phyloP scores from a whole-genome alignment of 2,329 filamentous ascomycete species.

The Botrytis paeoniae region DNA sequence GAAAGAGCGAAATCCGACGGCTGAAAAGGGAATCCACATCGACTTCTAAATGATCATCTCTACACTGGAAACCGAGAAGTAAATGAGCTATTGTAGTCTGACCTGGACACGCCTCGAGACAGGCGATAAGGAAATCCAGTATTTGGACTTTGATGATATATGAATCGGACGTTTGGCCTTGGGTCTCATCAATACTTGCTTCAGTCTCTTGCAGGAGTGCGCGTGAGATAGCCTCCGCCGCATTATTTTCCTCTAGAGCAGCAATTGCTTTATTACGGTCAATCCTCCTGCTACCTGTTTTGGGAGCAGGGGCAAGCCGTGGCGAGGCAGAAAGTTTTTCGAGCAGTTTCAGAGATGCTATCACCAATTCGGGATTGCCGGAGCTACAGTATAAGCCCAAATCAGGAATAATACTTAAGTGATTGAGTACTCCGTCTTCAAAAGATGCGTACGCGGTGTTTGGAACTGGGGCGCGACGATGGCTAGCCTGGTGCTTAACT shows the following conservation, averaged over 20 bases:
- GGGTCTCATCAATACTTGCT: constrained; percentile 68
- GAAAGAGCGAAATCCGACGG: constrained; percentile 73
- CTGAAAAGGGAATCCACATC: constrained; percentile 69
- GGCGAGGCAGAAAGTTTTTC: constrained; percentile 83
- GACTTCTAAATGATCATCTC: constrained; percentile 65
- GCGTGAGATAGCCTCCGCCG: constrained; percentile 74
- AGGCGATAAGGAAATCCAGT: constrained; percentile 80
- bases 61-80: constrained; percentile 81
- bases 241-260: constrained; percentile 67
- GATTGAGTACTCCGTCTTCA: constrained; percentile 83
- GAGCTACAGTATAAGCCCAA: constrained; percentile 84
- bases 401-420: constrained; percentile 74
- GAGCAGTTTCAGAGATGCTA: constrained; percentile 76
- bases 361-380: constrained; percentile 74
- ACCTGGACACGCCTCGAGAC: constrained; percentile 69
- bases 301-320: constrained; percentile 44
- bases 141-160: constrained; percentile 83
- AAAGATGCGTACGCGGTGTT: constrained; percentile 82
- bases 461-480: constrained; percentile 60
- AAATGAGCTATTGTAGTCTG: constrained; percentile 87
- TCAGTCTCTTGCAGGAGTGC: constrained; percentile 69
- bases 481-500: constrained; percentile 63
- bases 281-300: constrained; percentile 29
- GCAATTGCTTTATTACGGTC: constrained; percentile 82
- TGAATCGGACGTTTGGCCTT: constrained; percentile 64